phyloP scores from a whole-genome alignment of 1,139 yeast species.

The Diutina mesorugosa region DNA sequence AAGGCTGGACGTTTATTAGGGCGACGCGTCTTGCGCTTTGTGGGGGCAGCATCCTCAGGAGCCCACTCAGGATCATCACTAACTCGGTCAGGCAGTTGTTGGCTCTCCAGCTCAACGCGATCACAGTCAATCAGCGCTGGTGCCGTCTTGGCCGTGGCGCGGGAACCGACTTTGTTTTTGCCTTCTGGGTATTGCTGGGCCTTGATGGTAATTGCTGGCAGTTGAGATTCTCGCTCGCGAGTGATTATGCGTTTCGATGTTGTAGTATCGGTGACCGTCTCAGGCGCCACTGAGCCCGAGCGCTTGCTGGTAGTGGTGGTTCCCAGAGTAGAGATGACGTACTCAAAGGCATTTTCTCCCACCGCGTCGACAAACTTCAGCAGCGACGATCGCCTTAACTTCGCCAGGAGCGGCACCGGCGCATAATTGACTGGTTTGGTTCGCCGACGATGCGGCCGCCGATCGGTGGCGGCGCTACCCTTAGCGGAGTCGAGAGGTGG shows the following conservation, averaged over 20 bases:
- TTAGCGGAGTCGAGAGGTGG: not conserved
- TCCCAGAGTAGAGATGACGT: not conserved
- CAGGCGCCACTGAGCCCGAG: not conserved
- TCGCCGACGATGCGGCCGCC: not conserved
- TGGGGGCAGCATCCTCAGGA: not conserved
- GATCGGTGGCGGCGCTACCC: not conserved
- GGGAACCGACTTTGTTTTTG: too few relatives aligned
- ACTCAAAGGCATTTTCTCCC: not conserved
- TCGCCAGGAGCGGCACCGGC: constrained; percentile 1
- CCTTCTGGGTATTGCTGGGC: not conserved
- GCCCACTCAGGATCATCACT: not conserved
- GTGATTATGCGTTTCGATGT: not conserved
- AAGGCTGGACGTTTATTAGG: not conserved
- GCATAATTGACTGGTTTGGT: not conserved
- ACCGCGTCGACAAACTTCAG: not conserved
- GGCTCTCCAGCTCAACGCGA: not conserved
- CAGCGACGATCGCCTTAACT: not conserved
- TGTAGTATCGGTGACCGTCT: not conserved
- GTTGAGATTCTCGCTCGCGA: not conserved
- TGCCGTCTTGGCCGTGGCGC: not conserved
- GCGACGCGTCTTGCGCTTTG: not conserved
- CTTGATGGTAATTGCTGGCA: not conserved
- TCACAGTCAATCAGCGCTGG: not conserved
- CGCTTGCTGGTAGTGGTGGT: not conserved
- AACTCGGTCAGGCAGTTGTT: not conserved